Evolutionary conservation across 106 monocot species (phyloP).

Genomic region (Ottelia alismoides): DNA sequence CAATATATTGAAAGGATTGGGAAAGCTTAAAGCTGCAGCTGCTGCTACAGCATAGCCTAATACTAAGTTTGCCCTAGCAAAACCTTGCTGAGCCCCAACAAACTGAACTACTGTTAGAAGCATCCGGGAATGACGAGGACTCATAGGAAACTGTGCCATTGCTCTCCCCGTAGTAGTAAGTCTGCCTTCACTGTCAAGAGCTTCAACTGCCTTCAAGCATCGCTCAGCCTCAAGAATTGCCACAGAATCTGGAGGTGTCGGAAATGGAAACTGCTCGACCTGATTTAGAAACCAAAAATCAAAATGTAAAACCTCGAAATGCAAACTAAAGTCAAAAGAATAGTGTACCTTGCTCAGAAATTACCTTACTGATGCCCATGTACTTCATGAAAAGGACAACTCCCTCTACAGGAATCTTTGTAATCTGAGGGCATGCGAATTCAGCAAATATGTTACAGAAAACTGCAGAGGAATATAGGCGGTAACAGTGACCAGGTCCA

Average conservation of each 20-base stretch:
- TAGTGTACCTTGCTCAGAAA: neutral
- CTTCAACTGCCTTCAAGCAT: conserved; percentile 64
- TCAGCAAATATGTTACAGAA: conserved; percentile 67
- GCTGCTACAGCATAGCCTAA: conserved; percentile 66
- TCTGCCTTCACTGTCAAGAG: conserved; percentile 47
- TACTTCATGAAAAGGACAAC: conserved; percentile 86
- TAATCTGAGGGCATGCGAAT: conserved; percentile 78
- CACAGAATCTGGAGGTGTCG: conserved; percentile 57
- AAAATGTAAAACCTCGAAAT: neutral
- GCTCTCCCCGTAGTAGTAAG: conserved; percentile 57
- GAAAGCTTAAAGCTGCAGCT: conserved; percentile 80
- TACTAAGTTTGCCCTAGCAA: conserved; percentile 53
- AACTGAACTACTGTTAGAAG: conserved; percentile 59
- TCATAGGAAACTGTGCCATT: conserved; percentile 94
- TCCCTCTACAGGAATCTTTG: conserved; percentile 77
- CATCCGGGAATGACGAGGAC: conserved; percentile 87
- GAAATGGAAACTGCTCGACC: conserved; percentile 97
- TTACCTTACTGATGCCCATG: conserved; percentile 80
- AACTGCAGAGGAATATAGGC: conserved; percentile 80
- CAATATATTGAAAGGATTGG: conserved; percentile 54
- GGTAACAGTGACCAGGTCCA: conserved; percentile 88
- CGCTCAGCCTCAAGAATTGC: conserved; percentile 72
- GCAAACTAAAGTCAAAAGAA: neutral
- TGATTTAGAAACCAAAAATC: conserved; percentile 10
- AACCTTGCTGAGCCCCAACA: conserved; percentile 34